phyloP scores from a whole-genome alignment of 352 stramenopile genomes.

The Globisporangium barbulae region DNA sequence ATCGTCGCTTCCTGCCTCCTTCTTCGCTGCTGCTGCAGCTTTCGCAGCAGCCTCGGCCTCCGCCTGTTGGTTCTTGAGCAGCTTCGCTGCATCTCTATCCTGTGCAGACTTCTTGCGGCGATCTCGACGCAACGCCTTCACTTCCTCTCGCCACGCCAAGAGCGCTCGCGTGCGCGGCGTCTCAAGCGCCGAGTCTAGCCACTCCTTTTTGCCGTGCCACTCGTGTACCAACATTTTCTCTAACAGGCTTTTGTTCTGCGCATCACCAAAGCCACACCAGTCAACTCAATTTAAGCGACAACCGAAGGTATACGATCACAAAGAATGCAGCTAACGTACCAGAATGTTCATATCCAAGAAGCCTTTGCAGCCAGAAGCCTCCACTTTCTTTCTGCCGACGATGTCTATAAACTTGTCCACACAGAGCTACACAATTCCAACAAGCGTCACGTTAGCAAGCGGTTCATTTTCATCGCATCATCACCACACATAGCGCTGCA shows the following conservation, averaged over 20 bases:
- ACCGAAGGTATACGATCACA: neutral
- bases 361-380: slow-evolving; percentile 40
- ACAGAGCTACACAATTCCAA: slow-evolving; percentile 32
- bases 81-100: slow-evolving; percentile 30
- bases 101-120: slow-evolving; percentile 57
- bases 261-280: slow-evolving; percentile 5
- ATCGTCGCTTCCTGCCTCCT: neutral
- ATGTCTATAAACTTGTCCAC: slow-evolving; percentile 76
- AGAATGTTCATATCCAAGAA: slow-evolving; percentile 83
- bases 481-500: neutral
- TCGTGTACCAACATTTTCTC: slow-evolving; percentile 68
- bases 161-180: slow-evolving; percentile 58
- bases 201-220: slow-evolving; percentile 55
- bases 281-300: neutral
- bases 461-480: neutral
- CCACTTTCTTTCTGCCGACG: slow-evolving; percentile 48
- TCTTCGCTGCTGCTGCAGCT: slow-evolving; percentile 17
- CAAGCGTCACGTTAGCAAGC: neutral
- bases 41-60: slow-evolving; percentile 19
- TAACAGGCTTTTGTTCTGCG: slow-evolving; percentile 42
- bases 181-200: slow-evolving; percentile 48
- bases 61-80: slow-evolving; percentile 34
- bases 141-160: slow-evolving; percentile 59
- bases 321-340: slow-evolving; percentile 26
- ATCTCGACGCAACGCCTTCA: slow-evolving; percentile 57